Conservation (phyloP, 2,329 filamentous ascomycete species). For the Neofusicoccum umdonicola region DNA sequence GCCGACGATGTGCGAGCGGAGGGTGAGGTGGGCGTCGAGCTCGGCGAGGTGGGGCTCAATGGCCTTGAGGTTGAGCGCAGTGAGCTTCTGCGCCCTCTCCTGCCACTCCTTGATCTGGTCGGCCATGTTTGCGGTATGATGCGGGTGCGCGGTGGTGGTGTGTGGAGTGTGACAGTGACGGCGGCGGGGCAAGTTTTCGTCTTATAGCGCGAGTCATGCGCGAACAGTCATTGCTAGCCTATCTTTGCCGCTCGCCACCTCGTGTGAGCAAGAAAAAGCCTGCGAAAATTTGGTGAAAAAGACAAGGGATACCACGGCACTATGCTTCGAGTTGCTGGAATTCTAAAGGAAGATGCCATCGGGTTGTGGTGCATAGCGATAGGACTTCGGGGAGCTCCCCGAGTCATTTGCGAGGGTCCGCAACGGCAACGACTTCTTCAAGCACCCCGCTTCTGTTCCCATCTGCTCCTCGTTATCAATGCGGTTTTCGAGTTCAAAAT, state of each 20-base stretch:
- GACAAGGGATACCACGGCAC: too few species aligned
- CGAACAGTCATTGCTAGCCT: neutral
- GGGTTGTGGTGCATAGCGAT: too few species aligned
- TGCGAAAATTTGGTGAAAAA: neutral
- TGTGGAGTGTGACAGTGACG: neutral
- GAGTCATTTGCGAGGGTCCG: too few species aligned
- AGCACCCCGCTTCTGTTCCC: too few species aligned
- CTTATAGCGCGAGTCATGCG: conserved; percentile 9
- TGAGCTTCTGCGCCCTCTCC: conserved; percentile 51
- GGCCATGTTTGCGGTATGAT: conserved; percentile 27
- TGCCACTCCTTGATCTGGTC: conserved; percentile 55
- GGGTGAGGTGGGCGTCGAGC: conserved; percentile 82
- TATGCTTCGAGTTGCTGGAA: too few species aligned
- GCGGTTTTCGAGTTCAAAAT: too few species aligned
- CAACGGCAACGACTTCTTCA: too few species aligned
- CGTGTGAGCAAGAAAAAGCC: neutral
- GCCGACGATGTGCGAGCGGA: conserved; percentile 82
- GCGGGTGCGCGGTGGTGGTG: neutral
- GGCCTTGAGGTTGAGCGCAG: conserved; percentile 73
- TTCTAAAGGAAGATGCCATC: too few species aligned
- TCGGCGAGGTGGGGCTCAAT: conserved; percentile 72
- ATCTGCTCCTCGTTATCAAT: too few species aligned
- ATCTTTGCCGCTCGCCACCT: conserved; percentile 2
- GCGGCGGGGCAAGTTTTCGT: conserved; percentile 17
- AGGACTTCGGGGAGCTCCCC: too few species aligned